phyloP scores from a whole-genome alignment of 805 yeast species.

The Yarrowia alimentaria region DNA sequence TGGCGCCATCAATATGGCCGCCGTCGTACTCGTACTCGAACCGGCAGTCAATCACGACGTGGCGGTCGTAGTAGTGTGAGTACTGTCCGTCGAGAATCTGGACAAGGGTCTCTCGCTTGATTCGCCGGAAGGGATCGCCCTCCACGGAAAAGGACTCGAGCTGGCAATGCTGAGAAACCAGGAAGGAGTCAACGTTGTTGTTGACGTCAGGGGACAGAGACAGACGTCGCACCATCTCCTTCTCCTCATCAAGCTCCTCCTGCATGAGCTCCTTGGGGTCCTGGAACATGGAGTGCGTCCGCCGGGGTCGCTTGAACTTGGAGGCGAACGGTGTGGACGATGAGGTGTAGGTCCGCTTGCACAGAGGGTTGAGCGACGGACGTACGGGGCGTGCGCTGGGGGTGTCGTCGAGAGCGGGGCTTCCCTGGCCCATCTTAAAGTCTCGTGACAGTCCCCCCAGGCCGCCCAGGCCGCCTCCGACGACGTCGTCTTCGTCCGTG shows the following conservation, averaged over 20 bases:
- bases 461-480: no score
- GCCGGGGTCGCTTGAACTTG: conserved; percentile 39
- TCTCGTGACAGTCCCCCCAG: no score
- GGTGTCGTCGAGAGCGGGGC: conserved; percentile 3
- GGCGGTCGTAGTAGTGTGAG: conserved; percentile 52
- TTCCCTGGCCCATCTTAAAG: no score
- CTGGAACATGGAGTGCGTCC: conserved; percentile 70
- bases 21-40: conserved; percentile 90
- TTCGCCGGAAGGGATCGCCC: conserved; percentile 69
- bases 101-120: conserved; percentile 56
- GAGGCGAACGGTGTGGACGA: conserved; percentile 21
- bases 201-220: conserved; percentile 30
- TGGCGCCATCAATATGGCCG: conserved; percentile 84
- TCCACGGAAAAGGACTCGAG: conserved; percentile 47
- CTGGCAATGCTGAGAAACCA: conserved; percentile 33
- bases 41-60: conserved; percentile 77
- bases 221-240: conserved; percentile 35
- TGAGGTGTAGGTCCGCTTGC: conserved; percentile 15
- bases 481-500: conserved; percentile 24
- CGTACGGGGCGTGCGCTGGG: conserved; percentile 14
- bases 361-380: conserved; percentile 20
- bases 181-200: conserved; percentile 32
- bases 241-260: conserved; percentile 40
- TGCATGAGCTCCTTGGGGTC: conserved; percentile 49
- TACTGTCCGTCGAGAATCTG: conserved; percentile 57